Evolutionary conservation across 441 rosid genomes (phyloP).

Genomic region (Pelargonium myrrhifolium): DNA sequence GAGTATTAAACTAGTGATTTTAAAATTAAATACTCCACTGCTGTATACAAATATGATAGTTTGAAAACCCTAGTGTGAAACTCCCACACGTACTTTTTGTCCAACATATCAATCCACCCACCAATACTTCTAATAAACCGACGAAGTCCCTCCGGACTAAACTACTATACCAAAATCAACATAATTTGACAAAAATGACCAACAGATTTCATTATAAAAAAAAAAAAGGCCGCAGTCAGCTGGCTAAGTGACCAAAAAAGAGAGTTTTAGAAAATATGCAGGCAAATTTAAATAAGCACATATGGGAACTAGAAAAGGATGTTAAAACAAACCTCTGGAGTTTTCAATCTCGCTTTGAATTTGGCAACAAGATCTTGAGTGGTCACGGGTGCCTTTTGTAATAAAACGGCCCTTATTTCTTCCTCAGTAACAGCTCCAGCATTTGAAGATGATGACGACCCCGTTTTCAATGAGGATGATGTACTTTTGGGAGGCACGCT

Average conservation of each 20-base stretch:
- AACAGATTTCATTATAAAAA: too few species aligned
- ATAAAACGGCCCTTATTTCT: conserved; percentile 71
- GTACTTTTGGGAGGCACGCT: conserved; percentile 33
- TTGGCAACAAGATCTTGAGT: conserved; percentile 85
- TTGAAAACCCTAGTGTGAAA: too few species aligned
- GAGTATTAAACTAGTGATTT: too few species aligned
- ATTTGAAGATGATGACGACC: conserved; percentile 22
- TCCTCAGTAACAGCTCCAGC: conserved; percentile 79
- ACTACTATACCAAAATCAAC: too few species aligned
- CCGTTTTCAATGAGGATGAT: conserved; percentile 38
- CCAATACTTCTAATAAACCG: too few species aligned
- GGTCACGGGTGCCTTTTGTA: conserved; percentile 70
- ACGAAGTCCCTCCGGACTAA: too few species aligned
- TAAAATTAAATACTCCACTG: too few species aligned
- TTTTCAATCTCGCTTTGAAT: conserved; percentile 68
- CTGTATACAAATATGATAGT: too few species aligned
- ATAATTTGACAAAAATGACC: too few species aligned
- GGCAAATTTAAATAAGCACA: not conserved
- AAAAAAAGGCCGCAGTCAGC: not conserved
- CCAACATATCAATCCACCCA: too few species aligned
- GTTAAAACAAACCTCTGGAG: conserved; percentile 45
- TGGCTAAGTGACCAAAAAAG: not conserved
- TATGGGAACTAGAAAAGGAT: not conserved
- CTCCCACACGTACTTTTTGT: too few species aligned
- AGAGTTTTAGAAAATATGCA: not conserved